These are phyloP conservation scores for Phytophthora pinifolia DNA, from an alignment of 352 stramenopile species.

Conservation along the genomic window DNA sequence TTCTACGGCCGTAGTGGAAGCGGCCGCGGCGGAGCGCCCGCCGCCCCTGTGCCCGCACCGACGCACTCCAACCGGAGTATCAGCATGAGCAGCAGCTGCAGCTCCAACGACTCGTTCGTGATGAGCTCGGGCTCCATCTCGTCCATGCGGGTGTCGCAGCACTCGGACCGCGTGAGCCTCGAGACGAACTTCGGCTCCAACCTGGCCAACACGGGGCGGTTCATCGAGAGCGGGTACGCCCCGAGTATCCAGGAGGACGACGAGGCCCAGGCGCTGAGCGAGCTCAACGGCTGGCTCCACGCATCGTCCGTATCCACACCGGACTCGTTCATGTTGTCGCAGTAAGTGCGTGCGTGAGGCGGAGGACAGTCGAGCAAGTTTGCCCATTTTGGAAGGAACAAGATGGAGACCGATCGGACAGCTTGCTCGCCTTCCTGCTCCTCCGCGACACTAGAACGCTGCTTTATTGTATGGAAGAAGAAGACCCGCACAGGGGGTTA, in stretches of 20 bases:
- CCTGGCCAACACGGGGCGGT: constrained; percentile 25
- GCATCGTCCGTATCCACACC: constrained; percentile 65
- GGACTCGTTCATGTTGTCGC: constrained; percentile 47
- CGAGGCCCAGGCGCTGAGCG: constrained; percentile 56
- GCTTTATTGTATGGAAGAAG: constrained; percentile 28
- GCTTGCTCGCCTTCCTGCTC: constrained; percentile 4
- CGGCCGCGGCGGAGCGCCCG: constrained; percentile 8
- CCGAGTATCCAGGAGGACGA: constrained; percentile 72
- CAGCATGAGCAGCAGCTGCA: constrained; percentile 35
- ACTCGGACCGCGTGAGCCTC: constrained; percentile 69
- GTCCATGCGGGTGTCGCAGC: constrained; percentile 41
- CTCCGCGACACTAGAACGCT: constrained; percentile 12
- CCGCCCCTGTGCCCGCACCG: constrained; percentile 8
- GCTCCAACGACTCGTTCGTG: constrained; percentile 57
- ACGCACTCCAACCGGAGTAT: constrained; percentile 26
- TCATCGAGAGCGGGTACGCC: constrained; percentile 50
- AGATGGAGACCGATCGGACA: constrained; percentile 19
- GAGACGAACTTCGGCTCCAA: constrained; percentile 71
- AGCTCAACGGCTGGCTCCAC: constrained; percentile 65
- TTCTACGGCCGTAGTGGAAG: constrained; percentile 57
- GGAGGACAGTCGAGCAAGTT: constrained; percentile 3
- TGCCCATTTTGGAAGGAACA: constrained; percentile 37
- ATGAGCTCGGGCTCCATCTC: constrained; percentile 49
- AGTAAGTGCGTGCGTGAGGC: constrained; percentile 21
- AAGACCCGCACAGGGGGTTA: constrained; percentile 14